Base-by-base conservation (phyloP, 768 basidiomycete genomes). In the Leucocoprinus birnbaumii region DNA sequence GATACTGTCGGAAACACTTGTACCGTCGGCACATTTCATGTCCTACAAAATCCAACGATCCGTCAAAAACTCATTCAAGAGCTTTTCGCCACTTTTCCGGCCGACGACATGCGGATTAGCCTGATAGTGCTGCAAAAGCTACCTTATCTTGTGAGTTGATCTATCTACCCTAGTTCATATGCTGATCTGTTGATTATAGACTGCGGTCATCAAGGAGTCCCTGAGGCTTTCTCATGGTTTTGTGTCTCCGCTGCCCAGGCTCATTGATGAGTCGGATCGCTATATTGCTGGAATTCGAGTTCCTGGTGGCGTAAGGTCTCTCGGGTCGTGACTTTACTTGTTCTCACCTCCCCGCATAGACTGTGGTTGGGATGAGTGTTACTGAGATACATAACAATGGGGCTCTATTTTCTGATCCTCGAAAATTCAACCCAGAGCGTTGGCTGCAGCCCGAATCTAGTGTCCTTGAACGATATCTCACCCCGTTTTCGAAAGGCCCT, bases 131-230 rank as follows among this genome's bases (percentile, higher is more conserved):
- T 79, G 34, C 73, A 79, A 61, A 69, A 68, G 34, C 57, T 78
- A 41, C 73, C 78, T 6, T 80, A 78, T 58, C 64, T 79, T 58
- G 76, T 75, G 55, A 55, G 71, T 38, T 38, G 22, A 6, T 25
- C 19, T 21, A n/a, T n/a, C n/a, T n/a, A n/a, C n/a, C n/a, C n/a
- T n/a, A n/a, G n/a, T 14, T 27, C 40, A 26, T 34, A 35, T 51
- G 5, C 47, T n/a, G 22, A 42, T 11, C 24, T 21, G 8, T 47
- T 27, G 57, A 38, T 24, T 2, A 21, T 56, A 80, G 78, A 75
- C 72, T 14, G 76, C 77, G 8, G 73, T 80, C 14, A 70, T 79
- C 53, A 79, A 79, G 58, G 78, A 80, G 63, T 67, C 76, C 1
- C 67, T 80, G 46, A 68, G 78, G 1, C 60, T 21, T 7, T 38